These are phyloP conservation scores for Nicotiana noctiflora DNA, from an alignment of 257 asterid genomes.

Conservation along the genomic window DNA sequence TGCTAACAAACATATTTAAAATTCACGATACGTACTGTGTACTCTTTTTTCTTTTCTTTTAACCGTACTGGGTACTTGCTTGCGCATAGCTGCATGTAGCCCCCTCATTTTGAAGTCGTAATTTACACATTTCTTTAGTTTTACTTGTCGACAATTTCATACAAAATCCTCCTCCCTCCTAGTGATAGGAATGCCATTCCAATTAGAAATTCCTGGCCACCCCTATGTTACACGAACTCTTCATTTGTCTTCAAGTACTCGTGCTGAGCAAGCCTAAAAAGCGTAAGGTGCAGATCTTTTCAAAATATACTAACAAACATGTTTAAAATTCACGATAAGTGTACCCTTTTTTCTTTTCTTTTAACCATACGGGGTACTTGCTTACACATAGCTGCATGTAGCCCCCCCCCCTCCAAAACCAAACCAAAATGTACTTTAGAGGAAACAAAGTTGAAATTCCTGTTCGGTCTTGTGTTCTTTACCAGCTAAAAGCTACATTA, in stretches of 20 bases:
- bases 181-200: neutral
- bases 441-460: neutral
- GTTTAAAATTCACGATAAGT: neutral
- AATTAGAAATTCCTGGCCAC: neutral
- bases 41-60: neutral
- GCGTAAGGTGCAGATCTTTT: neutral
- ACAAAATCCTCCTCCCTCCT: neutral
- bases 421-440: neutral
- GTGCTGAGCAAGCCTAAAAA: neutral
- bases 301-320: neutral
- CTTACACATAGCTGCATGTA: neutral
- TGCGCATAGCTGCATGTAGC: neutral
- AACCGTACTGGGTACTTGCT: neutral
- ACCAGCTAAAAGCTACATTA: neutral
- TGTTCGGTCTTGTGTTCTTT: neutral
- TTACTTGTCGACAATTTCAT: neutral
- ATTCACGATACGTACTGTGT: neutral
- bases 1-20: neutral
- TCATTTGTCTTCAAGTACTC: neutral
- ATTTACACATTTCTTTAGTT: neutral
- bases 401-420: too few relatives aligned
- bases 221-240: neutral
- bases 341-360: neutral
- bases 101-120: neutral
- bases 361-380: neutral